A percentile compares a stretch with the other conserved stretches of the same genome.
Conservation (phyloP, 495 filamentous ascomycete species). For the Apodospora peruviana region DNA sequence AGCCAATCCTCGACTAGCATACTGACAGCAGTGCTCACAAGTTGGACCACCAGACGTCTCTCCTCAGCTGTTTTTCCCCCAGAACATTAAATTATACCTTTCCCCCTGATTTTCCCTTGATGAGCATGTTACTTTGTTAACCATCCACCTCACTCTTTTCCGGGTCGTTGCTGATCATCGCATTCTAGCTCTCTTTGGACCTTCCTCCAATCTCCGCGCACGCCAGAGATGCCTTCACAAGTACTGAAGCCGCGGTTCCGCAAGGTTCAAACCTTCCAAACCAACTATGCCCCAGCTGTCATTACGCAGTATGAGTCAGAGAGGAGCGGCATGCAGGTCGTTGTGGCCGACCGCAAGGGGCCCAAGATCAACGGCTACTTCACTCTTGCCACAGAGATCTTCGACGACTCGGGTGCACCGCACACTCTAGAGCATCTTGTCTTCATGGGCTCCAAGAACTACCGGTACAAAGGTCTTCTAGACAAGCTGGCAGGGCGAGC, state of each 20-base stretch:
- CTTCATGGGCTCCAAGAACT: slow-evolving; percentile 97
- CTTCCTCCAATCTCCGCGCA: slow-evolving; percentile 11
- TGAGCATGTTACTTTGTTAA: too few relatives aligned
- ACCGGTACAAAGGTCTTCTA: slow-evolving; percentile 87
- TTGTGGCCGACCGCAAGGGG: slow-evolving; percentile 85
- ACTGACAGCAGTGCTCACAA: too few relatives aligned
- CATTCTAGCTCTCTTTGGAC: slow-evolving; percentile 15
- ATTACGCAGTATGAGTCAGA: slow-evolving; percentile 79
- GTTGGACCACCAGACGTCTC: too few relatives aligned
- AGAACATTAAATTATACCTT: too few relatives aligned
- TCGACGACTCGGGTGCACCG: slow-evolving; percentile 91
- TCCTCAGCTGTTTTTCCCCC: too few relatives aligned
- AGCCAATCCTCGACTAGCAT: too few relatives aligned
- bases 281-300: slow-evolving; percentile 78
- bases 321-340: slow-evolving; percentile 86
- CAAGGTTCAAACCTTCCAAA: slow-evolving; percentile 74
- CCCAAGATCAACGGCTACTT: slow-evolving; percentile 95
- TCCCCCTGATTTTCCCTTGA: too few relatives aligned
- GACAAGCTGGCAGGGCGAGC: slow-evolving; percentile 90
- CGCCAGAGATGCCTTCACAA: slow-evolving; percentile 30
- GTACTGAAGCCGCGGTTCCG: slow-evolving; percentile 57
- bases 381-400: slow-evolving; percentile 91
- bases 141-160: too few relatives aligned
- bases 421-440: slow-evolving; percentile 95
- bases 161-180: slow-evolving; percentile 10